These are phyloP conservation scores for Pachysandra terminalis DNA, from an alignment of 164 flowering plant species.

Conservation along the genomic window DNA sequence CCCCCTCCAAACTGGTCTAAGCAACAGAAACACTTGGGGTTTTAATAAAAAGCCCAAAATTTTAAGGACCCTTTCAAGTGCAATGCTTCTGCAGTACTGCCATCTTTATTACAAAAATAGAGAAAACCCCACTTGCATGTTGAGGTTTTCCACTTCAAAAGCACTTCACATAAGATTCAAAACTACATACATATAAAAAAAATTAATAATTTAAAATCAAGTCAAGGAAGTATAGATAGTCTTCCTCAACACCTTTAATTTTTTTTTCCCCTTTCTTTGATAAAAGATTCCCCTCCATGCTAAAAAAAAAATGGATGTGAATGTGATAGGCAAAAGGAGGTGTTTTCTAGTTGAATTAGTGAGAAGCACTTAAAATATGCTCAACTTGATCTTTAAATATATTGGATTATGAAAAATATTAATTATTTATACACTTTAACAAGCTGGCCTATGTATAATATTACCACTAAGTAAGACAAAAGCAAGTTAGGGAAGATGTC, in stretches of 20 bases:
- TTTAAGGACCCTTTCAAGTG: too few species aligned
- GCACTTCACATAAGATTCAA: neutral
- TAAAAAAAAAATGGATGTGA: too few species aligned
- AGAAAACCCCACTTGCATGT: too few species aligned
- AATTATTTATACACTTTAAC: neutral
- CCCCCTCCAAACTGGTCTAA: too few species aligned
- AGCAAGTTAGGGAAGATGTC: conserved; percentile 6
- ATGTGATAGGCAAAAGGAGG: conserved; percentile 1
- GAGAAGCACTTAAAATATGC: conserved; percentile 6
- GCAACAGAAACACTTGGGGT: too few species aligned
- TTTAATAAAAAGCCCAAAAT: too few species aligned
- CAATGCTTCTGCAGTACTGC: too few species aligned
- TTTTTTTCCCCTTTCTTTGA: neutral
- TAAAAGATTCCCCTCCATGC: conserved; percentile 14
- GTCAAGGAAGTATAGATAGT: conserved; percentile 7
- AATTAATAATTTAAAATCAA: conserved; percentile 6
- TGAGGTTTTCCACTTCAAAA: too few species aligned
- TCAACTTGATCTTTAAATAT: conserved; percentile 15
- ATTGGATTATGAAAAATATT: conserved; percentile 3
- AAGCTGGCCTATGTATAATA: conserved; percentile 7
- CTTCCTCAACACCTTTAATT: conserved; percentile 8
- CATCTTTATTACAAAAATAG: too few species aligned
- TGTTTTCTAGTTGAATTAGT: neutral
- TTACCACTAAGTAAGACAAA: conserved; percentile 11
- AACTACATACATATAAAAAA: too few species aligned